Evolutionary conservation across 1,284 basidiomycete genomes (phyloP).

Genomic region (Phellinidium pouzarii): DNA sequence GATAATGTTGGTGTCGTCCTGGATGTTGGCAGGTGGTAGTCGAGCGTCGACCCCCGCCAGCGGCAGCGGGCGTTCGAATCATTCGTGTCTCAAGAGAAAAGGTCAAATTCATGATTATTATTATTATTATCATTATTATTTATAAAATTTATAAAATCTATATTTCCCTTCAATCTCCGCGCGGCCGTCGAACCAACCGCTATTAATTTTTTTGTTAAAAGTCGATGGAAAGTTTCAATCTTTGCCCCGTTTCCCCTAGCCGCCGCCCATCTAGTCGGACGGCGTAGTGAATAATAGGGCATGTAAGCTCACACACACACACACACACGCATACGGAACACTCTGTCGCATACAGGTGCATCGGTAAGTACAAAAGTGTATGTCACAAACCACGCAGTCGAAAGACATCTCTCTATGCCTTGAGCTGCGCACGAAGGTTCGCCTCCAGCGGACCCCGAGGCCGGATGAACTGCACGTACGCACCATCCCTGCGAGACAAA

Average conservation of each 20-base stretch:
- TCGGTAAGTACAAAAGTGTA: slow-evolving; percentile 19
- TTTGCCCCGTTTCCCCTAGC: slow-evolving; percentile 80
- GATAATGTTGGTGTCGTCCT: too few relatives aligned
- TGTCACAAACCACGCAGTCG: slow-evolving; percentile 6
- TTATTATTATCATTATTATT: too few relatives aligned
- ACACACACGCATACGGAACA: background rate
- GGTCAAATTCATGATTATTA: too few relatives aligned
- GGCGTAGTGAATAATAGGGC: slow-evolving; percentile 72
- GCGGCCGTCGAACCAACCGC: too few relatives aligned
- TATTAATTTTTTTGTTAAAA: too few relatives aligned
- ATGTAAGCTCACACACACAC: slow-evolving; percentile 16
- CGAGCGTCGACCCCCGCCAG: too few relatives aligned
- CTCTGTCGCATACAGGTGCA: background rate
- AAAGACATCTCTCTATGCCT: slow-evolving; percentile 41
- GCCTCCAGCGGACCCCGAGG: slow-evolving; percentile 78
- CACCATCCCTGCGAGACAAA: slow-evolving; percentile 56
- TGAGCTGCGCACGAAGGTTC: slow-evolving; percentile 81
- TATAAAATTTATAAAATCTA: too few relatives aligned
- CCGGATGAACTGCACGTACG: slow-evolving; percentile 86
- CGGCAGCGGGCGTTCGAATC: too few relatives aligned
- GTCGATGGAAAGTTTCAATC: too few relatives aligned
- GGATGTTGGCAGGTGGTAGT: too few relatives aligned
- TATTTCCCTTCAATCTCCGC: too few relatives aligned
- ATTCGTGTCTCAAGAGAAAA: too few relatives aligned
- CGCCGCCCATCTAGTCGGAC: slow-evolving; percentile 54